Evolutionary conservation across 441 rosid species (phyloP), one percentile per base, ranked within the genome.

Genomic region (Bocquillonia castaneifolia): DNA sequence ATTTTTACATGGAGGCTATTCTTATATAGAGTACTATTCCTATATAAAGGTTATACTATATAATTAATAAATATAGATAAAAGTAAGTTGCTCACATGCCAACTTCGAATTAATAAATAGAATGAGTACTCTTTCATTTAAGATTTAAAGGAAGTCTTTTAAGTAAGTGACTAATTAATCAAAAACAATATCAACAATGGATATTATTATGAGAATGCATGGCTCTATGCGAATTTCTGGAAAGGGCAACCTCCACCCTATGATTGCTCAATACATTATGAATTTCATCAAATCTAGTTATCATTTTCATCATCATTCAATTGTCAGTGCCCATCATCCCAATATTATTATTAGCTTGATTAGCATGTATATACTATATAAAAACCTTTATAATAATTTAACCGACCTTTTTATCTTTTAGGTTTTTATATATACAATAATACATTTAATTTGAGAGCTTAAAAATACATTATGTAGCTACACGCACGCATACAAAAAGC

Each of bases 301-400:
- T 83, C 75, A 69, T 57, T 66, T 73, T 68, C 76, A 66, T 76
- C 64, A 82, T 80, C 77, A 58, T 59, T 69, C 68, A 31, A n/a
- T 67, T 67, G 76, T 78, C 76, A 73, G 60, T 66, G 61, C 70
- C 74, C 77, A 76, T 71, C 77, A 81, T 74, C 78, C 75, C 67
- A 37, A 50, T 63, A 54, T 14, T 17, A 55, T 28, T 5, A 28
- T 31, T 6, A 55, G 20, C 14, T 45, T 45, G 50, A 45, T 45
- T 17, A 20, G 50, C 50, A 15, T 17, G 5, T 39, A 39, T 8
- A 1, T 39, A 8, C n/a, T n/a, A n/a, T n/a, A n/a, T n/a, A n/a
- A n/a, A n/a, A n/a, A n/a, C n/a, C n/a, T n/a, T n/a, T n/a, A n/a
- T n/a, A n/a, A n/a, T n/a, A n/a, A 3, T 45, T 13, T 3, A 28